Conservation (phyloP, 495 filamentous ascomycete species). For the Schizothecium vesticola region DNA sequence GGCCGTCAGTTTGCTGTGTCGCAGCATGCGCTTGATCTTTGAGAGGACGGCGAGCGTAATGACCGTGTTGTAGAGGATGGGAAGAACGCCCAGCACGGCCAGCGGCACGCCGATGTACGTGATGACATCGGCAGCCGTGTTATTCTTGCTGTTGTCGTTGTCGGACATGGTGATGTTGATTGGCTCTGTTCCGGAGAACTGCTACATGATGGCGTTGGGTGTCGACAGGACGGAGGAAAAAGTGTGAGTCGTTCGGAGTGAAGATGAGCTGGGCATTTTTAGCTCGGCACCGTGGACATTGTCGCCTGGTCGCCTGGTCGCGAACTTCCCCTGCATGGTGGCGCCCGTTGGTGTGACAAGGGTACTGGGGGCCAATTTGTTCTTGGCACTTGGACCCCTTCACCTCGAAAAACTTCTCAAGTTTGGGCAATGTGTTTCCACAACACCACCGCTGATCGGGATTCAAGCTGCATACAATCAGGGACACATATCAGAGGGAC, state of each 20-base stretch:
- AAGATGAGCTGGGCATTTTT: background rate
- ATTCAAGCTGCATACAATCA: background rate
- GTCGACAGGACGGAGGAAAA: background rate
- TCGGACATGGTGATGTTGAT: conserved; percentile 4
- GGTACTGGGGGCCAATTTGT: background rate
- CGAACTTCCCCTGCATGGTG: background rate
- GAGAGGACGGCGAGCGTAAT: conserved; percentile 49
- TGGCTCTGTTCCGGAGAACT: background rate
- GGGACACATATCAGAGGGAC: background rate
- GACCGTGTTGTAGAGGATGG: conserved; percentile 58
- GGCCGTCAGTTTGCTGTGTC: conserved; percentile 47
- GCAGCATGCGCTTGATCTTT: conserved; percentile 52
- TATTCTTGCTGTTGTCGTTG: conserved; percentile 5
- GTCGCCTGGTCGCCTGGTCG: background rate
- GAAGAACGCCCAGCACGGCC: conserved; percentile 61
- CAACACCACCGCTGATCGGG: background rate
- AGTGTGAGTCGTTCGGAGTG: background rate
- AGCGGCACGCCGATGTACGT: conserved; percentile 58
- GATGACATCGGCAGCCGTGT: conserved; percentile 38
- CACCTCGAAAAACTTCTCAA: background rate
- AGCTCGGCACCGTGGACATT: background rate
- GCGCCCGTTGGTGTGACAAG: background rate
- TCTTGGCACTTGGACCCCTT: background rate
- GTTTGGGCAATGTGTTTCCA: background rate
- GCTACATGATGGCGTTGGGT: background rate